Base-by-base conservation (phyloP, 2,329 filamentous ascomycete genomes). In the Cladophialophora bantiana region DNA sequence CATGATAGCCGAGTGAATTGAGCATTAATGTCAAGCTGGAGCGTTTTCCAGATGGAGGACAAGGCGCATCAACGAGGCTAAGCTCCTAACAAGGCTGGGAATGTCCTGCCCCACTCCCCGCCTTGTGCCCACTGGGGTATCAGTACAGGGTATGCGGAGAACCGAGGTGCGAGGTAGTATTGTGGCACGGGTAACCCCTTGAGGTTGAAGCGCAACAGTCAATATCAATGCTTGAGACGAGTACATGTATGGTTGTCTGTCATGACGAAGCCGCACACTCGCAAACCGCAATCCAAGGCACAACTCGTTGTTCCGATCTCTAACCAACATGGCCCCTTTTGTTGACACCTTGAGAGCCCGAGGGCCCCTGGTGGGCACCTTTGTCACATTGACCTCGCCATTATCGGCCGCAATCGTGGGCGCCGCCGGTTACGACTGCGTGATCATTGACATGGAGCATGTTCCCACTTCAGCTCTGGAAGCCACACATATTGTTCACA, bases 381-480 rank as follows among this genome's bases (percentile, higher is more conserved):
- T 64, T 40, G 40, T 64, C 26, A 58, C 36, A 13, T 57, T 64
- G 38, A 64, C 57, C 20, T 40, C 42, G n/a, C 32, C 54, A 7
- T 53, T 50, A 40, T 38, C 40, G n/a, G 61, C 65, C 26, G 48
- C 60, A 18, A 18, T 67, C 9, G 45, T 59, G 20, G 84, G 84
- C 10, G 78, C 83, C 48, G 81, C 80, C 40, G 82, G 82, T 7
- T 81, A 84, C 36, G 83, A 86, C 70, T 84, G 84, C 80, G 80
- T 85, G 35, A 82, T 81, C 64, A 80, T 86, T 13, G 84, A 86
- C 72, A 82, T 78, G 5, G 84, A 86, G 71, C 84, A 86, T 72
- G 83, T 83, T 26, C 85, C 85, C 70, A 84, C 86, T 68, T 82
- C 82, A 66, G 83, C 81, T 82, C 74, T 40, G 65, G 53, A 64